Base-by-base conservation (phyloP, 306 rosid species). In the Ormosia semicastrata region DNA sequence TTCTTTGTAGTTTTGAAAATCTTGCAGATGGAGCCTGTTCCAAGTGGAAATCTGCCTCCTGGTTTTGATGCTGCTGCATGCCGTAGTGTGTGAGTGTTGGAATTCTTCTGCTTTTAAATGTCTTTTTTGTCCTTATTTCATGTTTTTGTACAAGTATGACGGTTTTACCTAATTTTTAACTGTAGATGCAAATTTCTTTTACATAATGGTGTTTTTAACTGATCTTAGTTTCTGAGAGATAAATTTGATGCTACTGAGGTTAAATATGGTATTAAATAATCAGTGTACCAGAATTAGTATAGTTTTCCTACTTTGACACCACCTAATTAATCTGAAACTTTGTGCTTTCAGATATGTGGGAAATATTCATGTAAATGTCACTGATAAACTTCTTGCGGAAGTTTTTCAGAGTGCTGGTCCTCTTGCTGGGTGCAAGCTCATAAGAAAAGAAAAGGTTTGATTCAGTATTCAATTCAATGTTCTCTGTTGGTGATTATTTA, bases 371-470 rank as follows among this genome's bases (percentile, higher is more conserved):
- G 89, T 87, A 82, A 86, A 89, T 68, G 92, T 89, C 74, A 87
- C 87, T 7, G 92, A 89, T 72, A 77, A 84, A 50, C 92, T 89
- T 87, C 92, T 89, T 30, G 90, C 84, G 5, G 92, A 89, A 87
- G 90, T 89, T 71, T 89, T 89, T 80, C 92, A 87, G 88, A 85
- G 87, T 79, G 89, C 86, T 63, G 92, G 92, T 63, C 90, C 88
- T 79, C 90, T 89, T 75, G 89, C 90, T 49, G 92, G 92, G 66
- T 89, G 92, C 86, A 89, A 89, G 79, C 92, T 89, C 65, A 89
- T 89, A 41, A 76, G 87, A 75, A 89, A 87, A 77, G 92, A 89
- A 34, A 87, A 89, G 90, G 92, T 89, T 86, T 77, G 81, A 67
- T 68, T 82, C 69, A 47, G 17, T 77, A 73, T 65, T 71, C 58